phyloP scores from a whole-genome alignment of 257 asterid genomes.

The Apocynum venetum region DNA sequence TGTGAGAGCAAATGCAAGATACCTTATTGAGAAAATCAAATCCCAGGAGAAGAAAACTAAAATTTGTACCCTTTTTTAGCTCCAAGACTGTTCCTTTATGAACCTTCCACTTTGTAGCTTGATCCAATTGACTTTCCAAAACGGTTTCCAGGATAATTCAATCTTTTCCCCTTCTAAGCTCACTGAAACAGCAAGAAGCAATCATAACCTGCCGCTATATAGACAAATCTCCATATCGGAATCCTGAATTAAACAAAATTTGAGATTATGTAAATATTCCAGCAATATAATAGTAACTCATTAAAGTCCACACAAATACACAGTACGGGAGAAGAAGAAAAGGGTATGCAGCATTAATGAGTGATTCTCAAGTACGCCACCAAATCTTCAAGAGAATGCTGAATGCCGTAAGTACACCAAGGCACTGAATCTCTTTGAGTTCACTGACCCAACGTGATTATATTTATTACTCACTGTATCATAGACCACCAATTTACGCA shows the following conservation, averaged over 20 bases:
- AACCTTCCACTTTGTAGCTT: not conserved
- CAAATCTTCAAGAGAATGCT: constrained; percentile 29
- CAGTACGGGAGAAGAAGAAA: constrained; percentile 1
- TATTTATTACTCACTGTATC: constrained; percentile 43
- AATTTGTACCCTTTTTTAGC: not conserved
- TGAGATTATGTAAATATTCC: constrained; percentile 12
- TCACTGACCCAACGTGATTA: constrained; percentile 55
- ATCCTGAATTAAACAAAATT: constrained; percentile 28
- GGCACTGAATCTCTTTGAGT: constrained; percentile 36
- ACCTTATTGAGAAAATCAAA: not conserved
- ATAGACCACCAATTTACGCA: constrained; percentile 13
- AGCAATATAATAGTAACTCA: not conserved
- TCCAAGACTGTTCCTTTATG: not conserved
- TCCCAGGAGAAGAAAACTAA: constrained; percentile 2
- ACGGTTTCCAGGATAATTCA: not conserved
- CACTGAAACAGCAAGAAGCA: not conserved
- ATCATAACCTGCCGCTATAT: constrained; percentile 1
- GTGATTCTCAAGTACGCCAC: constrained; percentile 18
- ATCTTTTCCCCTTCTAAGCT: not conserved
- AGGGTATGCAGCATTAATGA: constrained; percentile 1
- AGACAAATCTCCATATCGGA: constrained; percentile 32
- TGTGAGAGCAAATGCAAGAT: not conserved
- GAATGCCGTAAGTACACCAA: constrained; percentile 31
- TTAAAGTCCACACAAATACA: not conserved
- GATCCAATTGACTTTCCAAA: not conserved